Base-by-base conservation (phyloP, 1,284 basidiomycete species). In the Pascua sp. region DNA sequence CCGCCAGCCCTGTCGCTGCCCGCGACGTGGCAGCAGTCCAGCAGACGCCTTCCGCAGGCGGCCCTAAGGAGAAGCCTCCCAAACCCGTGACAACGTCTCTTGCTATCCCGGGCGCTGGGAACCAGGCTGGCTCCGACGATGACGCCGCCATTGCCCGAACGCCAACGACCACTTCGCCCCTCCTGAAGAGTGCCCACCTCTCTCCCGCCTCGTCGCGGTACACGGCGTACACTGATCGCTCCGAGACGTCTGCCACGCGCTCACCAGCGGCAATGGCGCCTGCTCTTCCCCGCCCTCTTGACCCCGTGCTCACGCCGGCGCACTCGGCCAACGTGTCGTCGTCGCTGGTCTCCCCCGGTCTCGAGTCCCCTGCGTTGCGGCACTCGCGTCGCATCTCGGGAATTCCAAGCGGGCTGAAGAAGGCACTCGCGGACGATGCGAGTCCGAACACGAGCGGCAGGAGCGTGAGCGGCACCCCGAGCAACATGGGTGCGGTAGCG, bases 311-410 rank as follows among this genome's bases (percentile, higher is more conserved):
- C n/a, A 62, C 61, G 0, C 52, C 61, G 1, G 38, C 51, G 41
- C 53, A 61, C 48, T 52, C 47, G 9, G 47, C 60, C 5, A 43
- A 42, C 46, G 55, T 56, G n/a, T 49, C 52, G 16, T 49, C 45
- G 5, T 24, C 49, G 0, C 40, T 41, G 0, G 44, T 49, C 5
- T 40, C 40, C 10, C 44, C 42, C 15, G 18, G 13, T 11, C 39
- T 39, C 24, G 61, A 62, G 32, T 54, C 57, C 17, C 57, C 61
- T 1, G 61, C 61, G 7, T 37, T 58, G 11, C 42, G 41, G 42
- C 61, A 62, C 49, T 41, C 55, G 46, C 49, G 61, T 12, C 54
- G 61, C 12, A 58, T 62, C 45, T 57, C 55, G 24, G 55, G 57
- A 13, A 56, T 61, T 10, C 56, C 60, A 0, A 45, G 53, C 11